A percentile compares a stretch with the other conserved stretches of the same genome.
Conservation (phyloP, 257 asterid species). For the Solanum sejunctum region DNA sequence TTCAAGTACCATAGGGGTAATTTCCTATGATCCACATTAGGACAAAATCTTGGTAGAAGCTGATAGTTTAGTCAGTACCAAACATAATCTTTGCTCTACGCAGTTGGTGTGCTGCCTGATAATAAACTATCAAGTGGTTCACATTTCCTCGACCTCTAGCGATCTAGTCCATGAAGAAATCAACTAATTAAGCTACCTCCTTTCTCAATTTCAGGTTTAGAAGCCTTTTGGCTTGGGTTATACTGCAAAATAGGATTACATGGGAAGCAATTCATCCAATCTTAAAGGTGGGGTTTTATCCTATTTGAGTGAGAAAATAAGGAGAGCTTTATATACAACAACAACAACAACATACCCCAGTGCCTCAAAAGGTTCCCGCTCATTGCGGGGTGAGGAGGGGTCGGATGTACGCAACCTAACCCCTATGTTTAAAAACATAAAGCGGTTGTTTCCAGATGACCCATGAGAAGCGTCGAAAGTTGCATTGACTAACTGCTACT, state of each 20-base stretch:
- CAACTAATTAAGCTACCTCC: background rate
- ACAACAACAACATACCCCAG: no score
- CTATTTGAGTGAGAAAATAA: background rate
- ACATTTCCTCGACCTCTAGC: background rate
- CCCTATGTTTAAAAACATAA: no score
- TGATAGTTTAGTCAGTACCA: background rate
- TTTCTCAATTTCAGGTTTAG: background rate
- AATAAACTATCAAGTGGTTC: background rate
- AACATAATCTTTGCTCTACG: background rate
- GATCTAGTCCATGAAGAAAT: background rate
- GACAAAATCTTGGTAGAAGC: background rate
- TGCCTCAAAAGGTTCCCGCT: no score
- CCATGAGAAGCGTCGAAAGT: no score
- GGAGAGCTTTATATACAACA: background rate
- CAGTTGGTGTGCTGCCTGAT: background rate
- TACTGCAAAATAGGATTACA: background rate
- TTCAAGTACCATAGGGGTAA: background rate
- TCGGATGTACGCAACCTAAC: no score
- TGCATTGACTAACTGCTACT: no score
- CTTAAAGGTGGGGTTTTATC: background rate
- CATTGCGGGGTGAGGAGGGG: no score
- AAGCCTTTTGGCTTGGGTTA: background rate
- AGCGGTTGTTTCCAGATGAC: no score
- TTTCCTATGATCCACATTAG: background rate
- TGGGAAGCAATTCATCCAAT: background rate